Percentiles rank a stretch among this genome's conserved stretches.
Conservation (phyloP, 2,329 filamentous ascomycete species). For the Fusarium liriodendri region DNA sequence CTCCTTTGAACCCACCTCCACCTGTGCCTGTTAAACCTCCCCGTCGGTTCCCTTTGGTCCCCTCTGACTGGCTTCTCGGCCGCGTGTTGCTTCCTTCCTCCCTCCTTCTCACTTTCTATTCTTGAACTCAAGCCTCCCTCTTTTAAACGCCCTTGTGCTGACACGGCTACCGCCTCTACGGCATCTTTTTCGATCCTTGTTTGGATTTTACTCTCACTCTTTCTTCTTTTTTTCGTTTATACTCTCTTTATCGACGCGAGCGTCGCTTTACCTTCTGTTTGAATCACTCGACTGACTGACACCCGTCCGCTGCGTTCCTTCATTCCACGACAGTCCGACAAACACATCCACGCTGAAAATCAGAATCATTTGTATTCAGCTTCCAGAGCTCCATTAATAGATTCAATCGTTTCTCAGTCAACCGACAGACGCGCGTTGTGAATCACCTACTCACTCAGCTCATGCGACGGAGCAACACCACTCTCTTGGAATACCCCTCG, state of each 20-base stretch:
- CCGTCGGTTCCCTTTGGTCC: conserved; percentile 5
- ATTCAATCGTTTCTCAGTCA: conserved; percentile 5
- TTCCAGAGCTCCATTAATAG: neutral
- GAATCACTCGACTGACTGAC: neutral
- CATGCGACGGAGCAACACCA: conserved; percentile 6
- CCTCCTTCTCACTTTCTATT: neutral
- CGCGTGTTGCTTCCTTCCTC: neutral
- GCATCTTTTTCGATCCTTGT: conserved; percentile 14
- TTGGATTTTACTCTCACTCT: conserved; percentile 15
- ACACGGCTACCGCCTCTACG: conserved; percentile 29
- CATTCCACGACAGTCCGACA: conserved; percentile 22
- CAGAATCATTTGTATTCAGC: conserved; percentile 12
- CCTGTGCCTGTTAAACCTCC: neutral
- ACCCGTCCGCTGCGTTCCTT: conserved; percentile 7
- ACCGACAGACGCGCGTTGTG: neutral
- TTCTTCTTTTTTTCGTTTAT: conserved; percentile 5
- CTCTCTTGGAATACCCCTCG: neutral
- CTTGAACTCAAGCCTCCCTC: neutral
- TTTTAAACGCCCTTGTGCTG: neutral
- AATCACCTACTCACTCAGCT: conserved; percentile 5
- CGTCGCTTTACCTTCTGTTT: conserved; percentile 18
- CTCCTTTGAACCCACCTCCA: neutral
- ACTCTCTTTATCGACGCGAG: conserved; percentile 29
- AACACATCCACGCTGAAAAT: neutral
- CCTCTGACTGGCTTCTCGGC: conserved; percentile 12